A percentile compares a stretch with the other conserved stretches of the same genome.
Evolutionary conservation across 2,329 filamentous ascomycete genomes (phyloP).

Genomic region (Xylaria sp.): DNA sequence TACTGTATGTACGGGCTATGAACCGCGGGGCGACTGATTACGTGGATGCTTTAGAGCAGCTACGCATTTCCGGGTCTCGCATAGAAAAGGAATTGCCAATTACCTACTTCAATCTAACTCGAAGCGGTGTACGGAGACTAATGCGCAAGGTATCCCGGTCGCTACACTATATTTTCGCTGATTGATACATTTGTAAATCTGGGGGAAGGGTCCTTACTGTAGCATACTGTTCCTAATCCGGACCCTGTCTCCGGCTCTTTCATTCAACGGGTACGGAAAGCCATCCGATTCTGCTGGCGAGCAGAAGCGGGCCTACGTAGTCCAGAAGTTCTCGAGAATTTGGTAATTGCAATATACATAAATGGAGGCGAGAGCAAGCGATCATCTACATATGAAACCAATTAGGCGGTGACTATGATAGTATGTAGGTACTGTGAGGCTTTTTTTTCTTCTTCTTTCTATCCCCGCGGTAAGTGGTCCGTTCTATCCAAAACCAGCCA

Average conservation of each 20-base stretch:
- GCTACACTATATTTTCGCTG: conserved; percentile 27
- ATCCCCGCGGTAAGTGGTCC: background rate
- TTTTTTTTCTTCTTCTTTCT: background rate
- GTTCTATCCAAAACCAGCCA: background rate
- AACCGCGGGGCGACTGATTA: conserved; percentile 31
- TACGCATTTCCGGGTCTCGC: conserved; percentile 31
- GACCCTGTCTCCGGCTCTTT: conserved; percentile 46
- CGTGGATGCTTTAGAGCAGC: conserved; percentile 28
- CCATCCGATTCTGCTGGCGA: conserved; percentile 34
- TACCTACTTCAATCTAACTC: conserved; percentile 30
- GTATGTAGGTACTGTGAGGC: conserved; percentile 11
- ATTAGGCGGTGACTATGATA: conserved; percentile 24
- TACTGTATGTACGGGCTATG: conserved; percentile 28
- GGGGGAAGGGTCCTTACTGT: conserved; percentile 43
- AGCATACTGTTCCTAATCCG: conserved; percentile 43
- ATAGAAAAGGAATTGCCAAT: conserved; percentile 36
- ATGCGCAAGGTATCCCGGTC: conserved; percentile 30
- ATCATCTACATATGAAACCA: conserved; percentile 11
- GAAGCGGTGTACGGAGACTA: conserved; percentile 33
- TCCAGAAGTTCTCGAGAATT: conserved; percentile 23
- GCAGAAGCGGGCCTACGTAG: conserved; percentile 38
- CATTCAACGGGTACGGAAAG: conserved; percentile 46
- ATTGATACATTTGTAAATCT: conserved; percentile 45
- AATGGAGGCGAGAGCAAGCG: conserved; percentile 8
- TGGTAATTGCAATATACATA: conserved; percentile 26